Evolutionary conservation across 2,329 filamentous ascomycete genomes (phyloP).

Genomic region (Atkinsonella hypoxylon): DNA sequence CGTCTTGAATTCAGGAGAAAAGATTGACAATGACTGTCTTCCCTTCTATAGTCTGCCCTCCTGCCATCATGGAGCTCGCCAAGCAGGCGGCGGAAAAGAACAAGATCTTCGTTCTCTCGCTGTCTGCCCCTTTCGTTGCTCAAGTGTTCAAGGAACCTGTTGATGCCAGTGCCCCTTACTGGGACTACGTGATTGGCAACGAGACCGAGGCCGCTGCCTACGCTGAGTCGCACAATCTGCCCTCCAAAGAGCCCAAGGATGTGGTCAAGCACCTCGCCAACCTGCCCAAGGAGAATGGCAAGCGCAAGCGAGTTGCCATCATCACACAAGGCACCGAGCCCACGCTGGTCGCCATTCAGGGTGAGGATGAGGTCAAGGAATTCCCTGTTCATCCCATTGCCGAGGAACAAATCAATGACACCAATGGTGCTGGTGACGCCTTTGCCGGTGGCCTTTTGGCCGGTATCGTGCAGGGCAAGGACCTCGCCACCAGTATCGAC

Average conservation of each 20-base stretch:
- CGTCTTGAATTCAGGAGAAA: not conserved
- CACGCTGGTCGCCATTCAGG: conserved; percentile 72
- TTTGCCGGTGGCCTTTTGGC: conserved; percentile 92
- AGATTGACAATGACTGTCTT: not conserved
- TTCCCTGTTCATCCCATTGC: conserved; percentile 74
- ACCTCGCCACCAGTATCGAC: conserved; percentile 67
- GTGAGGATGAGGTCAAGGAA: conserved; percentile 57
- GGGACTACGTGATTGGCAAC: conserved; percentile 94
- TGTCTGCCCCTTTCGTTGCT: conserved; percentile 90
- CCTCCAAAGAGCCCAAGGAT: conserved; percentile 65
- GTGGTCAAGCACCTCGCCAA: conserved; percentile 79
- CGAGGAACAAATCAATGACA: conserved; percentile 76
- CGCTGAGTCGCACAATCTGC: conserved; percentile 67
- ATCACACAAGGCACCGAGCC: conserved; percentile 91
- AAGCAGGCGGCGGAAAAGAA: conserved; percentile 81
- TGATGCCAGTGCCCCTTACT: conserved; percentile 77
- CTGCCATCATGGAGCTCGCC: conserved; percentile 78
- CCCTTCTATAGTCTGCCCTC: conserved; percentile 56
- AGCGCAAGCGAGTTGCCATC: conserved; percentile 75
- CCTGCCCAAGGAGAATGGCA: conserved; percentile 81
- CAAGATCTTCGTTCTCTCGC: conserved; percentile 84
- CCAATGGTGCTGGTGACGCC: conserved; percentile 91
- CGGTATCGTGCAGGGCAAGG: conserved; percentile 74
- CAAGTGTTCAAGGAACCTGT: conserved; percentile 97
- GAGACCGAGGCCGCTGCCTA: conserved; percentile 89